Evolutionary conservation across 805 yeast species (phyloP), one percentile per base, ranked within the genome.

Genomic region (Starmerella kuoi): DNA sequence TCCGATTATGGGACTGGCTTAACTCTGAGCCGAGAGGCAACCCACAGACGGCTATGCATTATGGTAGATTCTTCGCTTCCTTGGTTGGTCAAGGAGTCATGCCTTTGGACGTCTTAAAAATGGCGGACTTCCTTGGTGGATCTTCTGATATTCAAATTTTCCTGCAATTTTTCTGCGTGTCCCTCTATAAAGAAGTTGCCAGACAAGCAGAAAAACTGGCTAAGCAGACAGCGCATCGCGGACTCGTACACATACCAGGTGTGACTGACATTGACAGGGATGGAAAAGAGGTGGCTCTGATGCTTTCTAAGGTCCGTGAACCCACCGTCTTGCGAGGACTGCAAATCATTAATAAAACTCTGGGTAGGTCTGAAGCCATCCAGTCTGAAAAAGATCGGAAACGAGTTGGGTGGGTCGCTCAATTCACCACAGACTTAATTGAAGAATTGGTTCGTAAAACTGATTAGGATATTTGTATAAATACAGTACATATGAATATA

Each of bases 1-100:
- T 91, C 58, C 67, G 76, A 53, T 67, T 91, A 31, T 91, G 97
- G 97, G 95, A 91, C 59, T 69, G 76, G 34, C 54, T 87, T 15
- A 76, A 76, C 50, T 94, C 83, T 49, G 73, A 69, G 2, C 73
- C 70, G 4, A 65, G 61, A 2, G 53, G 49, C 46, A 23, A 42
- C 31, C 53, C 66, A 6, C 73, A 72, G 51, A 73, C 73, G 50
- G 66, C 77, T 19, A 68, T 81, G 35, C 84, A 83, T 50, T 65
- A 78, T 50, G 96, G 95, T 3, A 69, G 84, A 45, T 76, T 91
- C 49, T 91, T 74, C 54, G 97, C 95, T 0, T 66, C 64, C 38
- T 57, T 91, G 34, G 70, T 87, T 15, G 76, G 81, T 2, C 85
- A 82, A 53, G 83, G 81, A 1, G 69, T 78, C 0, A 64, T 88